Evolutionary conservation across 2,329 filamentous ascomycete genomes (phyloP).

Genomic region (Teratosphaeria epicoccoides): DNA sequence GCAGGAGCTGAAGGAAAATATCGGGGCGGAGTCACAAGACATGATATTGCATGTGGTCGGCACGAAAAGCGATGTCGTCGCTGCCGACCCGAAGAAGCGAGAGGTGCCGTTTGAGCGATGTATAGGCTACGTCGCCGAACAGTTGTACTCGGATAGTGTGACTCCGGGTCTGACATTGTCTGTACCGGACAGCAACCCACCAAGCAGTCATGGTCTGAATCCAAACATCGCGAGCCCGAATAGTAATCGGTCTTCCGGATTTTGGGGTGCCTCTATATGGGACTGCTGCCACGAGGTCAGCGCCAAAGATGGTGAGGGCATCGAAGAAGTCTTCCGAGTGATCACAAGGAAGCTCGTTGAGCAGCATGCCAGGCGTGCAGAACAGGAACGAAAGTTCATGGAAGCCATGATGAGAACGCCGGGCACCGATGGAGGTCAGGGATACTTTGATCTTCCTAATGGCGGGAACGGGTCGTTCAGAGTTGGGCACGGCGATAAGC

Average conservation of each 20-base stretch:
- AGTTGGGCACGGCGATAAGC: conserved; percentile 48
- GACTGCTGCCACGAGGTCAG: conserved; percentile 96
- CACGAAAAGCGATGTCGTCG: conserved; percentile 84
- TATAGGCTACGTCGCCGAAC: conserved; percentile 90
- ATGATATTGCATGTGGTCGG: conserved; percentile 91
- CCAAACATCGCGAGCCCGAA: conserved; percentile 34
- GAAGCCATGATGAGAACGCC: conserved; percentile 36
- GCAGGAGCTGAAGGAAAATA: conserved; percentile 47
- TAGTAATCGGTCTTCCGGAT: conserved; percentile 53
- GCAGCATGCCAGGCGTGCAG: conserved; percentile 49
- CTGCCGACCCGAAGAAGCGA: conserved; percentile 64
- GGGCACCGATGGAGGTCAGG: conserved; percentile 28
- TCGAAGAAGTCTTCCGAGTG: conserved; percentile 91
- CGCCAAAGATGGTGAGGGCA: conserved; percentile 85
- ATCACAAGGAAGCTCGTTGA: conserved; percentile 77
- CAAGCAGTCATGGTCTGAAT: conserved; percentile 23
- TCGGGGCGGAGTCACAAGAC: conserved; percentile 34
- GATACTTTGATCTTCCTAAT: conserved; percentile 40
- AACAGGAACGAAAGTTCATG: conserved; percentile 36
- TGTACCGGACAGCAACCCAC: conserved; percentile 7
- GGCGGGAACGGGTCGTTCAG: conserved; percentile 49
- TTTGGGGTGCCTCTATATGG: conserved; percentile 92
- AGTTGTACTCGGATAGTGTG: conserved; percentile 57
- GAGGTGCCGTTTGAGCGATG: conserved; percentile 90
- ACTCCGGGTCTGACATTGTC: conserved; percentile 9